Evolutionary conservation across 306 rosid genomes (phyloP), one percentile per base, ranked within the genome.

Genomic region (Alnus glutinosa): DNA sequence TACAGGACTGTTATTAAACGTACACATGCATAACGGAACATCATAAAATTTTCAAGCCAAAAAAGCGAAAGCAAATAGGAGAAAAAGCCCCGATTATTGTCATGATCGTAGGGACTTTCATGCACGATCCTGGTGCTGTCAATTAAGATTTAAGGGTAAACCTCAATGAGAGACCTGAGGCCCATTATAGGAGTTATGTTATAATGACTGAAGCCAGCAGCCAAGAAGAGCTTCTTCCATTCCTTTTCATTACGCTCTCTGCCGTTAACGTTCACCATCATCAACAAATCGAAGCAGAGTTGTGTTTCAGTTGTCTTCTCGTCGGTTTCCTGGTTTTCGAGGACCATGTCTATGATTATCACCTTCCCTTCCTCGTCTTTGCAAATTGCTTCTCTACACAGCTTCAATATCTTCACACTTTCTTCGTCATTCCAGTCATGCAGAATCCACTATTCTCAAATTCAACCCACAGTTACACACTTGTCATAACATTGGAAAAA

Each of bases 341-440:
- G 37, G 12, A 71, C 70, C 32, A 69, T 54, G 2, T 84, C 88
- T 39, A 84, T 44, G 16, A 84, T 61, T 4, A 84, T 84, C 47
- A 84, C 77, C 70, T 74, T 84, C 9, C 83, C 82, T 72, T 58
- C 72, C 52, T 54, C 59, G 1, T 54, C 84, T 55, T 80, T 77
- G 74, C 55, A 28, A 18, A 80, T 74, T 44, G 88, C 88, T 28
- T 74, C 76, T 47, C 68, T 78, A 30, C 88, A 84, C 13, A 16
- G 52, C 77, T 74, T 69, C 18, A 85, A 15, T 62, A 85, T 81
- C 4, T 16, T 13, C 23, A 78, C 37, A 51, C 78, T 2, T 77
- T 85, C 77, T 48, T 85, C 85, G 4, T 85, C 88, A 7, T 61
- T 81, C 85, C 85, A 85, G 13, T 81, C 49, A 66, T 85, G 88